Conservation (phyloP, 2,329 filamentous ascomycete genomes). For the Colletotrichum graminicola region DNA sequence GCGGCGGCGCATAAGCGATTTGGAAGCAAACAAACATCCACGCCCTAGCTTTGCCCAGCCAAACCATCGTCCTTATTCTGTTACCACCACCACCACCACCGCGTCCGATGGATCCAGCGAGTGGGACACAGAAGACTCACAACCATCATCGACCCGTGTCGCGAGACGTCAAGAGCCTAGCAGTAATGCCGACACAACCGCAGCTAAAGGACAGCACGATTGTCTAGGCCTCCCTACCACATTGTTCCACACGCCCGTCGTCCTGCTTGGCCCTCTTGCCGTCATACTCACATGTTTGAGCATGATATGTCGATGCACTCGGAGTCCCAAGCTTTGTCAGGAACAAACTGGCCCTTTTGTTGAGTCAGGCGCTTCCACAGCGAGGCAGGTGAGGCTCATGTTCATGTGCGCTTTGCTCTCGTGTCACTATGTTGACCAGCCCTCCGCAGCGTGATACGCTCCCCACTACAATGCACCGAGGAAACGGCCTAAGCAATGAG, state of each 20-base stretch:
- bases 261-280: not conserved
- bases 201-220: not conserved
- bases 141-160: not conserved
- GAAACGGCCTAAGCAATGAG: not conserved
- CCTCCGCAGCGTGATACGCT: not conserved
- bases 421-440: not conserved
- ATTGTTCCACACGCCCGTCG: no score
- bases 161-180: not conserved
- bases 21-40: not conserved
- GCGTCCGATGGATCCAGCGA: not conserved
- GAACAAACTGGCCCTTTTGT: not conserved
- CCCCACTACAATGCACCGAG: not conserved
- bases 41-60: not conserved
- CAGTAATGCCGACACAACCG: not conserved
- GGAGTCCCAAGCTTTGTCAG: no score
- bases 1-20: not conserved
- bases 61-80: no score
- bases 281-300: not conserved
- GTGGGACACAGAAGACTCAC: not conserved
- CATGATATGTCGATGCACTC: not conserved
- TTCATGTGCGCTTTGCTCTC: not conserved
- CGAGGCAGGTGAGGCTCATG: not conserved
- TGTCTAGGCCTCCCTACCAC: no score
- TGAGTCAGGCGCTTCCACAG: not conserved
- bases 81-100: not conserved